These are phyloP conservation scores for Clavispora fructus DNA, from an alignment of 805 yeast species.

Conservation along the genomic window DNA sequence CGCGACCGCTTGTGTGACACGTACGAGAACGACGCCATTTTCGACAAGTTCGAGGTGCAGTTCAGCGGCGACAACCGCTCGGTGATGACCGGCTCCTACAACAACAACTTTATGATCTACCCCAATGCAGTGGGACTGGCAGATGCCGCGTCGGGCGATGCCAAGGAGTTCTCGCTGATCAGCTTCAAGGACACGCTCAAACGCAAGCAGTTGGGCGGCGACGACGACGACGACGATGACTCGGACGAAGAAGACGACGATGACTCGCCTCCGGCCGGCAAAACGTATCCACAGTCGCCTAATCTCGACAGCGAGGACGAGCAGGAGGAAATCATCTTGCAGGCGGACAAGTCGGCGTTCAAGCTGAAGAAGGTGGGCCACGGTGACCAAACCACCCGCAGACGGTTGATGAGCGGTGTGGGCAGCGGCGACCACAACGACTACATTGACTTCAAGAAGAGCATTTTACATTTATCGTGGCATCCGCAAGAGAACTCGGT, in stretches of 20 bases:
- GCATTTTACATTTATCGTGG: slow-evolving; percentile 95
- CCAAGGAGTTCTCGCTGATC: slow-evolving; percentile 4
- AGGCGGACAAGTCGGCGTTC: slow-evolving; percentile 97
- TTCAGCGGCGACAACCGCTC: slow-evolving; percentile 89
- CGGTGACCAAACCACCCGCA: slow-evolving; percentile 36
- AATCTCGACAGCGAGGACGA: slow-evolving; percentile 26
- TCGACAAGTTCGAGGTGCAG: slow-evolving; percentile 96
- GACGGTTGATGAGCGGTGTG: slow-evolving; percentile 46
- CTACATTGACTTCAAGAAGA: slow-evolving; percentile 87
- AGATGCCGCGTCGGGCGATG: background rate
- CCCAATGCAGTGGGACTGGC: slow-evolving; percentile 61
- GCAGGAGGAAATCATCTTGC: slow-evolving; percentile 67
- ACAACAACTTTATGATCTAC: slow-evolving; percentile 94
- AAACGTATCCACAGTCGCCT: slow-evolving; percentile 29
- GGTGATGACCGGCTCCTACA: slow-evolving; percentile 95
- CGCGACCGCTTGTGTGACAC: slow-evolving; percentile 93
- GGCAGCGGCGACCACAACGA: slow-evolving; percentile 57
- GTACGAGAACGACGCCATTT: slow-evolving; percentile 96
- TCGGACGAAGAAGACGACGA: slow-evolving; percentile 22
- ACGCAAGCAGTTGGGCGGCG: slow-evolving; percentile 3
- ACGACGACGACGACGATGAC: slow-evolving; percentile 27
- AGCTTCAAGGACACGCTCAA: slow-evolving; percentile 5
- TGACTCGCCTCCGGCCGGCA: slow-evolving; percentile 22
- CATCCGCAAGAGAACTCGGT: slow-evolving; percentile 95
- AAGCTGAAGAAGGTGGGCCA: slow-evolving; percentile 62